A percentile compares a stretch with the other conserved stretches of the same genome.
Conservation (phyloP, 1,284 basidiomycete genomes). For the Termitomyces sp. region DNA sequence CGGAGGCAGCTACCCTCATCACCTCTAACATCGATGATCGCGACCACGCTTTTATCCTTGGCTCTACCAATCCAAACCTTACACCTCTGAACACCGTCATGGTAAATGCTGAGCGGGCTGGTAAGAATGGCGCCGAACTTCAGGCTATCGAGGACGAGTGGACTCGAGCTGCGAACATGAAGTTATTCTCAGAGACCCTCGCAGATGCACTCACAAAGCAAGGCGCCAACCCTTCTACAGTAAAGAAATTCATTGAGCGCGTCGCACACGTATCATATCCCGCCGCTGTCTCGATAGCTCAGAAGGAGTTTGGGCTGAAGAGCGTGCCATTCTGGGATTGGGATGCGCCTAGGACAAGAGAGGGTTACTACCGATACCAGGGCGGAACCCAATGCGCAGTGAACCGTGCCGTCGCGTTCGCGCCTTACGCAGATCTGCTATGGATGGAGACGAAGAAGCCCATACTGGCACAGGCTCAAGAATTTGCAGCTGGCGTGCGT, state of each 20-base stretch:
- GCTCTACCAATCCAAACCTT: conserved; percentile 73
- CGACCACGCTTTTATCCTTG: conserved; percentile 96
- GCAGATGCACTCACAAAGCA: conserved; percentile 70
- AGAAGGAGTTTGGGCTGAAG: conserved; percentile 75
- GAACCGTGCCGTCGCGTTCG: conserved; percentile 89
- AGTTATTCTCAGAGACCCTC: conserved; percentile 76
- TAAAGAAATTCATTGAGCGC: conserved; percentile 57
- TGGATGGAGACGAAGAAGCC: conserved; percentile 99
- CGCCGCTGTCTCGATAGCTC: conserved; percentile 72
- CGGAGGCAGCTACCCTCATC: conserved; percentile 94
- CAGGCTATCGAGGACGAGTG: conserved; percentile 89
- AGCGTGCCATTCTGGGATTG: conserved; percentile 83
- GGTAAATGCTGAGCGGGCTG: conserved; percentile 77
- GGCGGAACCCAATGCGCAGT: conserved; percentile 95
- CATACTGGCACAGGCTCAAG: conserved; percentile 89
- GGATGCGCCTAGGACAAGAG: conserved; percentile 90
- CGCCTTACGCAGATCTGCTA: conserved; percentile 86
- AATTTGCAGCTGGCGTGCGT: conserved; percentile 89
- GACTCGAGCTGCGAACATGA: conserved; percentile 71
- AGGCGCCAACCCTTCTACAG: conserved; percentile 41
- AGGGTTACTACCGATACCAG: conserved; percentile 96
- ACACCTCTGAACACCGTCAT: conserved; percentile 78
- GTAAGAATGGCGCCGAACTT: conserved; percentile 76
- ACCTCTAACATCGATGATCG: conserved; percentile 95
- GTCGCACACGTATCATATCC: conserved; percentile 65